phyloP scores from a whole-genome alignment of 441 rosid species.

The Gossypium trilobum region DNA sequence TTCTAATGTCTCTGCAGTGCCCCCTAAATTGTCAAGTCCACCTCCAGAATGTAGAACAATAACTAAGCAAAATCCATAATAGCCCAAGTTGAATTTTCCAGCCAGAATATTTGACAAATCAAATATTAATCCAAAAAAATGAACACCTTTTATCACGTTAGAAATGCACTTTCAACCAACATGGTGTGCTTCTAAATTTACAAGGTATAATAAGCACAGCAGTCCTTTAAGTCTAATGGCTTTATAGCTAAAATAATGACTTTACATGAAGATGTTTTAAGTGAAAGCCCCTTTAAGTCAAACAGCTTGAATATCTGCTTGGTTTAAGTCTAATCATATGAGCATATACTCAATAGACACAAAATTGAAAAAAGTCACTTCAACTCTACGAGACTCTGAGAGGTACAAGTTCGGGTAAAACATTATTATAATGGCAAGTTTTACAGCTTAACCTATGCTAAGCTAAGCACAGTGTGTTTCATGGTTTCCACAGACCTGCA shows the following conservation, averaged over 20 bases:
- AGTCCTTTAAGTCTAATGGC: neutral
- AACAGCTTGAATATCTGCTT: neutral
- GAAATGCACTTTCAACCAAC: neutral
- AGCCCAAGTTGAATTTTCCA: neutral
- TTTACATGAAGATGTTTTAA: neutral
- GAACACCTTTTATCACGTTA: neutral
- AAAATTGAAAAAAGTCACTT: neutral
- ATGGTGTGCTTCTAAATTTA: slow-evolving; percentile 6
- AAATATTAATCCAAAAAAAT: neutral
- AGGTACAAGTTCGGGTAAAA: neutral
- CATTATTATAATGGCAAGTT: neutral
- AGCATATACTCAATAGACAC: neutral
- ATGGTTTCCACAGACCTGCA: slow-evolving; percentile 56
- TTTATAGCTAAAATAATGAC: neutral
- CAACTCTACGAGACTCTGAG: neutral
- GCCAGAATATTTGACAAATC: neutral
- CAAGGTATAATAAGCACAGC: neutral
- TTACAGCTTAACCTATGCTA: neutral
- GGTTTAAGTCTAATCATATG: neutral
- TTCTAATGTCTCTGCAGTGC: neutral
- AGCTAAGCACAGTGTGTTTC: neutral
- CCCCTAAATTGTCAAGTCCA: neutral
- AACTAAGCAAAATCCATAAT: neutral
- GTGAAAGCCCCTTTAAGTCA: too few species aligned
- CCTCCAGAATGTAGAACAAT: neutral